A percentile compares a stretch with the other conserved stretches of the same genome.
phyloP scores from a whole-genome alignment of 441 rosid species.

The Raphanus hybrid region DNA sequence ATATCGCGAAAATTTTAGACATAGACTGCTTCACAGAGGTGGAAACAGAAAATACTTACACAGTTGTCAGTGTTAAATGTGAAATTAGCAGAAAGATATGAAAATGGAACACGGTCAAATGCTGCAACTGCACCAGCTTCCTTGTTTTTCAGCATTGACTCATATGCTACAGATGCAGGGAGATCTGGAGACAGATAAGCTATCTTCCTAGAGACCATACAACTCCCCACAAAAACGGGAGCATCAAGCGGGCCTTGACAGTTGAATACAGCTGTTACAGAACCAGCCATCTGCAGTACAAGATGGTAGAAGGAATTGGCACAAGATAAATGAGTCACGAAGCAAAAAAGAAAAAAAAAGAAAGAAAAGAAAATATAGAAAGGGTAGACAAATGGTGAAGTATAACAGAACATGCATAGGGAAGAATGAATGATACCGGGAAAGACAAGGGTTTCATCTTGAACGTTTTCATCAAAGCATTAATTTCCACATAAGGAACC shows the following conservation, averaged over 20 bases:
- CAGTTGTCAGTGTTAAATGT: conserved; percentile 98
- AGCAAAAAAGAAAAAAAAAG: neutral
- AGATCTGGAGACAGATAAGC: conserved; percentile 66
- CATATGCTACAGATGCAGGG: conserved; percentile 82
- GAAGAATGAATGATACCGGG: conserved; percentile 62
- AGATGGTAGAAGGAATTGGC: conserved; percentile 34
- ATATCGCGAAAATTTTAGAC: conserved; percentile 7
- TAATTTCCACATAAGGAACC: conserved; percentile 96
- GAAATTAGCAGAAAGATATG: conserved; percentile 97
- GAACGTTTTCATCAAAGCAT: conserved; percentile 94
- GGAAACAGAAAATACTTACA: conserved; percentile 57
- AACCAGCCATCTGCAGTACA: conserved; percentile 91
- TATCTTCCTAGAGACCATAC: conserved; percentile 94
- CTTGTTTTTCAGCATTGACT: conserved; percentile 90
- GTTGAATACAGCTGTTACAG: conserved; percentile 96
- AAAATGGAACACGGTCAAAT: conserved; percentile 97
- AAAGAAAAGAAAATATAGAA: conserved; percentile 24
- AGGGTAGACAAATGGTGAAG: neutral
- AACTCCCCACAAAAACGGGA: conserved; percentile 97
- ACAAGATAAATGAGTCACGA: conserved; percentile 17
- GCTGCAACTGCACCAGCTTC: conserved; percentile 99
- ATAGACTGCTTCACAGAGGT: conserved; percentile 14
- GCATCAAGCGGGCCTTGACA: conserved; percentile 99
- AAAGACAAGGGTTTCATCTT: conserved; percentile 91
- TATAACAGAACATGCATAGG: conserved; percentile 23